Evolutionary conservation across 495 filamentous ascomycete genomes (phyloP).

Genomic region (Amorphotheca resinae): DNA sequence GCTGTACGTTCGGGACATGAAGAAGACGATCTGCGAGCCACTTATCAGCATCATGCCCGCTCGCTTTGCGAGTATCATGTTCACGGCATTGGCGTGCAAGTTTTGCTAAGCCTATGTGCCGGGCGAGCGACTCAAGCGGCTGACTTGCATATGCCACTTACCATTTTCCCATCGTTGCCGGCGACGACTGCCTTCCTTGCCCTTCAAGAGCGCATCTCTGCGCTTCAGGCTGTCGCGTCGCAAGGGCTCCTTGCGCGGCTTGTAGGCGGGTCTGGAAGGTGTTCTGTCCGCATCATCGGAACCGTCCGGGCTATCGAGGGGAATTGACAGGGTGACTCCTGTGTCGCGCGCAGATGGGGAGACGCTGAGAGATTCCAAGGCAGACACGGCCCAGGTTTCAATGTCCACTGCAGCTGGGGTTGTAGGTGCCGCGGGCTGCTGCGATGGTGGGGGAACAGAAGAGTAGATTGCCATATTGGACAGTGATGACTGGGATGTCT

Average conservation of each 20-base stretch:
- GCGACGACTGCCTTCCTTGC: conserved; percentile 82
- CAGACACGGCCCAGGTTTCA: conserved; percentile 36
- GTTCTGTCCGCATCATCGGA: conserved; percentile 2
- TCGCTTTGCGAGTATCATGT: not conserved
- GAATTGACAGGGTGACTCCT: conserved; percentile 33
- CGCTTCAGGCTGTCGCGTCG: conserved; percentile 33
- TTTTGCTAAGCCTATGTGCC: not conserved
- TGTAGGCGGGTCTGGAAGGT: conserved; percentile 3
- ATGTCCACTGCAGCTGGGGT: conserved; percentile 25
- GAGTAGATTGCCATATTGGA: conserved; percentile 18
- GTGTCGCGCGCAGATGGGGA: conserved; percentile 31
- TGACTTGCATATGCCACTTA: conserved; percentile 25
- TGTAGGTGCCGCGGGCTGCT: conserved; percentile 11
- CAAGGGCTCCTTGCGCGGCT: conserved; percentile 13
- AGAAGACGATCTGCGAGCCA: conserved; percentile 67
- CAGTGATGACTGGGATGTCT: not conserved
- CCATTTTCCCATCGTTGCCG: conserved; percentile 93
- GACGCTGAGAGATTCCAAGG: conserved; percentile 36
- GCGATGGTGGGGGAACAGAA: conserved; percentile 18
- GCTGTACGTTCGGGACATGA: conserved; percentile 72
- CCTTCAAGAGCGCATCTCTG: conserved; percentile 72
- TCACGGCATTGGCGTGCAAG: not conserved
- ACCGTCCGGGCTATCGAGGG: conserved; percentile 25
- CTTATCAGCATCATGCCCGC: conserved; percentile 3
- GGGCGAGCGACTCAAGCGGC: not conserved